phyloP scores from a whole-genome alignment of 2,329 filamentous ascomycete genomes.

The Aspergillus sojae region DNA sequence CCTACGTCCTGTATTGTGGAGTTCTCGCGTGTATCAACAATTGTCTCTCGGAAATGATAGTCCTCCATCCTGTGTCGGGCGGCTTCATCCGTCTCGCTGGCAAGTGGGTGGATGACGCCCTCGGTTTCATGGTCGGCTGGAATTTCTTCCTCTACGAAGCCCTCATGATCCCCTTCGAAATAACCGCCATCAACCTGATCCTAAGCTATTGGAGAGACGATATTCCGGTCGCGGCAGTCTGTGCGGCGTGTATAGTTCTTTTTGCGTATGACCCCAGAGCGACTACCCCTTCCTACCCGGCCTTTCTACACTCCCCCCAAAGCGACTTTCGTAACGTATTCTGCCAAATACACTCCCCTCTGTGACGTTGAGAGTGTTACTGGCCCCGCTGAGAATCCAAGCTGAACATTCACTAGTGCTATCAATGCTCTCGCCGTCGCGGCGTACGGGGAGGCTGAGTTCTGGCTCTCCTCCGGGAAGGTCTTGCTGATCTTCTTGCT shows the following conservation, averaged over 20 bases:
- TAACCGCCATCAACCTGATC: slow-evolving; percentile 40
- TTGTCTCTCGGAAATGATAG: slow-evolving; percentile 26
- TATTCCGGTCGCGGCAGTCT: slow-evolving; percentile 39
- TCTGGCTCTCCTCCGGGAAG: slow-evolving; percentile 49
- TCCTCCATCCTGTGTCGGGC: slow-evolving; percentile 24
- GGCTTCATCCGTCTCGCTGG: slow-evolving; percentile 20
- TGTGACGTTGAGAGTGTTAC: not conserved
- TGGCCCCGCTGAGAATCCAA: not conserved
- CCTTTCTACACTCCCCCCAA: not conserved
- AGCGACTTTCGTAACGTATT: not conserved
- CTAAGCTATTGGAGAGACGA: slow-evolving; percentile 41
- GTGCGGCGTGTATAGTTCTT: slow-evolving; percentile 40
- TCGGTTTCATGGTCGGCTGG: slow-evolving; percentile 31
- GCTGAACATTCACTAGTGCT: slow-evolving; percentile 11
- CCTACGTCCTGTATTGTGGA: slow-evolving; percentile 15
- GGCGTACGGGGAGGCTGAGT: slow-evolving; percentile 50
- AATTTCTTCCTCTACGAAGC: slow-evolving; percentile 24
- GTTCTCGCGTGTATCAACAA: slow-evolving; percentile 29
- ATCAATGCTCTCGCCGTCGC: slow-evolving; percentile 47
- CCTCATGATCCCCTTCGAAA: slow-evolving; percentile 35
- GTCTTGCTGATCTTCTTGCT: slow-evolving; percentile 33
- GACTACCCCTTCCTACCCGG: not conserved
- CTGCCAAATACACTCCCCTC: not conserved
- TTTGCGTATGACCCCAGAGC: slow-evolving; percentile 30
- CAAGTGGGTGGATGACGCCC: slow-evolving; percentile 29